Evolutionary conservation across 495 filamentous ascomycete genomes (phyloP), one percentile per base, ranked within the genome.

Genomic region (Sabuloglossum arenarium): DNA sequence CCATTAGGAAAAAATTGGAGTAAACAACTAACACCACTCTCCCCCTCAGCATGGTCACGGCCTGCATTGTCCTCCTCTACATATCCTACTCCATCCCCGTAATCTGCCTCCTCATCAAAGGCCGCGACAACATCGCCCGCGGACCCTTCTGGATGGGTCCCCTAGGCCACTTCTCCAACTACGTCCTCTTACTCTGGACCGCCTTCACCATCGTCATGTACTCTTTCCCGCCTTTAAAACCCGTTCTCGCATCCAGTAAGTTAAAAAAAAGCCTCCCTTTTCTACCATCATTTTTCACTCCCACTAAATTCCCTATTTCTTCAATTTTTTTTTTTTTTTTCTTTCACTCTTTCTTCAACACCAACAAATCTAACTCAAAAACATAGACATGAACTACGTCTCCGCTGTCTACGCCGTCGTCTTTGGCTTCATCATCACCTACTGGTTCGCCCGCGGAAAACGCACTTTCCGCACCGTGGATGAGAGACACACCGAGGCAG

Each of bases 361-460:
- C 37, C 11, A 43, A 11, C 37, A 43, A n/a, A 6, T 19, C 12
- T 16, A 56, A 4, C 25, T n/a, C n/a, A n/a, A n/a, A n/a, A 56
- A 46, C 55, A 59, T 30, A 72, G 70, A 70, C 56, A 79, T 79
- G 76, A 79, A 79, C 60, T 78, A 79, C 60, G 73, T 77, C 23
- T 72, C 67, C 14, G 74, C 65, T 19, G 74, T 78, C 3, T 77
- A 77, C 52, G 70, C 56, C 14, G 71, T 73, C 28, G 68, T 75
- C 16, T 60, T 74, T 27, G 39, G 64, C 39, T 63, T 76, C 45
- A 66, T 71, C 16, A 56, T 68, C 0, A 56, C 63, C 14, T 72
- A 77, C 58, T 77, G 74, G 74, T 68, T 71, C 56, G 57, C 58
- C 27, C 62, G 74, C 0, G 75, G 71, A 1, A 67, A 70, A 46